A percentile compares a stretch with the other conserved stretches of the same genome.
phyloP scores from a whole-genome alignment of 2,329 filamentous ascomycete genomes.

The Knufia petricola region DNA sequence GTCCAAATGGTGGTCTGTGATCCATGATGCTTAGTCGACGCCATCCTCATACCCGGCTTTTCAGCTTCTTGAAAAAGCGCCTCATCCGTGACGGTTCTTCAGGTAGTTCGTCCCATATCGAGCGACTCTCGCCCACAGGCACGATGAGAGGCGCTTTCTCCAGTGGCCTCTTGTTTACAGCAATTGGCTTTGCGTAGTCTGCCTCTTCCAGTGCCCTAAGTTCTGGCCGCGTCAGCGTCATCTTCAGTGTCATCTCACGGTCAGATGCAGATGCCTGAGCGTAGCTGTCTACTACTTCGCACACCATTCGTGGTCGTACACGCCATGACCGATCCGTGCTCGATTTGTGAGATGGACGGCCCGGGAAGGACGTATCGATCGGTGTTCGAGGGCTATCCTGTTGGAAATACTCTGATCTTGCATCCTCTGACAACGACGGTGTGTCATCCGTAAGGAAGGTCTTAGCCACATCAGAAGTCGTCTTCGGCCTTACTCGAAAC shows the following conservation, averaged over 20 bases:
- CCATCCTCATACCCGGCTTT: constrained; percentile 11
- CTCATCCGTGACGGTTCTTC: constrained; percentile 32
- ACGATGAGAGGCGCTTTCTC: constrained; percentile 45
- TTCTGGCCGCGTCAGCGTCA: constrained; percentile 88
- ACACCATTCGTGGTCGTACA: constrained; percentile 12
- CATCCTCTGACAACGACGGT: constrained; percentile 33
- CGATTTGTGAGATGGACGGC: constrained; percentile 12
- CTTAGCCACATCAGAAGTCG: constrained; percentile 36
- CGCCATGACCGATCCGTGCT: constrained; percentile 15
- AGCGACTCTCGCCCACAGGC: constrained; percentile 30
- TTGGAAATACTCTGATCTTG: constrained; percentile 18
- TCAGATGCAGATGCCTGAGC: constrained; percentile 48
- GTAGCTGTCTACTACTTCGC: constrained; percentile 28
- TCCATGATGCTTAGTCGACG: background rate
- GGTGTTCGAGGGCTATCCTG: constrained; percentile 23
- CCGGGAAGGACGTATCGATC: constrained; percentile 20
- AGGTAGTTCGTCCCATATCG: constrained; percentile 37
- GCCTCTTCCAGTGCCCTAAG: constrained; percentile 58
- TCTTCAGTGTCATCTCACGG: constrained; percentile 88
- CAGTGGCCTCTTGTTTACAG: constrained; percentile 45
- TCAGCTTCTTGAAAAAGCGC: constrained; percentile 37
- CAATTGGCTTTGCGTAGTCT: constrained; percentile 62
- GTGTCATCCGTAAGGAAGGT: constrained; percentile 45
- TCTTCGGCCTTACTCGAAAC: constrained; percentile 18
- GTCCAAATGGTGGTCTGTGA: too few relatives aligned